Conservation (phyloP, 176 grass and related monocot genomes). For the Ananas comosus region DNA sequence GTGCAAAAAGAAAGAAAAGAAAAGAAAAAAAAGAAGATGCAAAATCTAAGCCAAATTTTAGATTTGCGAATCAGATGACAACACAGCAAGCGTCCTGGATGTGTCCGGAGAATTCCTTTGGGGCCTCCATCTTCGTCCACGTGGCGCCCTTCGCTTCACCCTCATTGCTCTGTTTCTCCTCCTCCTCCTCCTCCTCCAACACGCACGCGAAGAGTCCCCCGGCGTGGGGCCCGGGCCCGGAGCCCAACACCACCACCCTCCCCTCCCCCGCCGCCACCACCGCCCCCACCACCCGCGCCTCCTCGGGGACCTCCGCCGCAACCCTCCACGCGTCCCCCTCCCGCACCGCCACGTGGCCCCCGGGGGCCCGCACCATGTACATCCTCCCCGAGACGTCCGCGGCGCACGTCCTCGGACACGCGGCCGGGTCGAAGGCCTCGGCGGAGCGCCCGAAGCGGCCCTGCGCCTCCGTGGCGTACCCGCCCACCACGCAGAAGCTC, state of each 20-base stretch:
- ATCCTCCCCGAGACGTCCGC: slow-evolving; percentile 16
- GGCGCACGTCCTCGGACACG: slow-evolving; percentile 41
- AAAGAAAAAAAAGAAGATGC: no score
- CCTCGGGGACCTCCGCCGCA: slow-evolving; percentile 49
- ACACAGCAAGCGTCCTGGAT: slow-evolving; percentile 56
- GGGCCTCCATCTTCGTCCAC: slow-evolving; percentile 32
- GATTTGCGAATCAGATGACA: slow-evolving; percentile 30
- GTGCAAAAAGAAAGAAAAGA: no score
- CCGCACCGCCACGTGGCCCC: slow-evolving; percentile 29
- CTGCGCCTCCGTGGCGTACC: slow-evolving; percentile 72
- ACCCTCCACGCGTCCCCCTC: slow-evolving; percentile 34
- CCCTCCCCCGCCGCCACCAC: slow-evolving; percentile 25
- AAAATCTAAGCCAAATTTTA: neutral
- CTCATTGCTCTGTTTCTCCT: neutral
- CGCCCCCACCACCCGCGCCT: slow-evolving; percentile 28
- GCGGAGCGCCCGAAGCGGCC: slow-evolving; percentile 47
- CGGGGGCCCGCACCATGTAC: slow-evolving; percentile 40
- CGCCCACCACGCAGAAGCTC: slow-evolving; percentile 59
- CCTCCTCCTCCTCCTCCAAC: slow-evolving; percentile 20
- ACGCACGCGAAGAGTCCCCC: slow-evolving; percentile 46
- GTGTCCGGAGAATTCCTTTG: slow-evolving; percentile 54
- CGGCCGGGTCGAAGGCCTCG: slow-evolving; percentile 48
- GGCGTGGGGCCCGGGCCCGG: slow-evolving; percentile 26
- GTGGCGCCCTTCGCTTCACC: slow-evolving; percentile 20
- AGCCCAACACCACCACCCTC: slow-evolving; percentile 48